Percentiles rank a stretch among this genome's conserved stretches.
Conservation (phyloP, 768 basidiomycete species). For the Suillus weaverae region DNA sequence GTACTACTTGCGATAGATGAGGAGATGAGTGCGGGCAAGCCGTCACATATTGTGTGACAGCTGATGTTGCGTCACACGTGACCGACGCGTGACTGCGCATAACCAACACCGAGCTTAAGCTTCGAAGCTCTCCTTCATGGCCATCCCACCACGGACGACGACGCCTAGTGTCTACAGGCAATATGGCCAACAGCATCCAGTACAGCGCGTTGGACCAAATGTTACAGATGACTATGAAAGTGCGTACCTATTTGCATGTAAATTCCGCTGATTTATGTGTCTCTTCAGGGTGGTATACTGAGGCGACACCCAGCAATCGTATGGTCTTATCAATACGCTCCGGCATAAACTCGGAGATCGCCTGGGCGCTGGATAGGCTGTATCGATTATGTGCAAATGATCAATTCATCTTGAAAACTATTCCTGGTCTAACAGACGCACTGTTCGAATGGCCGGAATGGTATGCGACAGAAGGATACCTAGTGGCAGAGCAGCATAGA, state of each 20-base stretch:
- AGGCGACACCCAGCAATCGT: constrained; percentile 73
- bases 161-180: constrained; percentile 25
- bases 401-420: constrained; percentile 64
- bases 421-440: constrained; percentile 80
- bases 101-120: constrained; percentile 11
- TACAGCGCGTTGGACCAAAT: constrained; percentile 37
- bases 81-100: constrained; percentile 25
- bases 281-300: constrained; percentile 80
- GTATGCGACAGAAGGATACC: constrained; percentile 68
- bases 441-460: constrained; percentile 88
- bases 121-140: constrained; percentile 19
- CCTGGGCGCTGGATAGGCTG: constrained; percentile 88
- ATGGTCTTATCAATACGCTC: constrained; percentile 90
- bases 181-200: constrained; percentile 23
- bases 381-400: constrained; percentile 81
- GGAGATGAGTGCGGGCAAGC: background rate
- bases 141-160: constrained; percentile 30
- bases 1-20: background rate
- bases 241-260: constrained; percentile 34
- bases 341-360: constrained; percentile 76
- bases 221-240: constrained; percentile 78
- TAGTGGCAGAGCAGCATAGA: constrained; percentile 39
- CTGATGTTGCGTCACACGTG: constrained; percentile 13
- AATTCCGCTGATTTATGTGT: constrained; percentile 10
- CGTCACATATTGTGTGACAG: constrained; percentile 2